Base-by-base conservation (phyloP, 2,329 filamentous ascomycete genomes). In the Neonectria faginata region DNA sequence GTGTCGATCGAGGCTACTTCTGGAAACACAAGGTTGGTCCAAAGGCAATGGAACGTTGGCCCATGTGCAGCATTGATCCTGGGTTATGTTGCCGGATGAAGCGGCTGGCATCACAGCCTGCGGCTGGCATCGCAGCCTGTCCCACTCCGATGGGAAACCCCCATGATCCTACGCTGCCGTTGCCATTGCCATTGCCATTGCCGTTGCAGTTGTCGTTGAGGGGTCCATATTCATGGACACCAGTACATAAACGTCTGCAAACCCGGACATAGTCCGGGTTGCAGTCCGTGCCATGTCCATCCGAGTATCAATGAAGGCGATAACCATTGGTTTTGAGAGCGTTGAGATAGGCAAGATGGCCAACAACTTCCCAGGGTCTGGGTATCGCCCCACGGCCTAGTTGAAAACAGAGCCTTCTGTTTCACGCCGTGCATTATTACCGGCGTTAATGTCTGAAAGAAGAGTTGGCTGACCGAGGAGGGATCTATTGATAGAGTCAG, bases 401-500 rank as follows among this genome's bases (percentile, higher is more conserved):
- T 50, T 45, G 45, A 44, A 22, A 25, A 48, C 29, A 41, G 9
- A 47, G 45, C 29, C 53, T n/a, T 25, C 48, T 29, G 39, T 53
- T 31, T 20, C 25, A 9, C 22, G 44, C 53, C 39, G 25, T 53
- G 48, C 36, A 33, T 57, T 50, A 20, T 53, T 29, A 11, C 31
- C 60, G 60, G 60, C 29, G 39, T 33, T 62, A 22, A 53, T 62
- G 22, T 53, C 60, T 57, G 36, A 53, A 62, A 57, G 29, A 53
- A 62, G 59, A 27, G 18, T 47, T 57, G 18, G 60, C 47, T 52
- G 60, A 48, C 60, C 60, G 60, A 53, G 14, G 22, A 62, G 47
- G 22, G 22, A 62, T 53, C 54, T 62, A 57, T 57, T 57, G 54
- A 62, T 57, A 62, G 53, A 52, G 53, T 29, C 18, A 29, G 60